Conservation (phyloP, 1,284 basidiomycete genomes). For the Leccinum fuscescens region DNA sequence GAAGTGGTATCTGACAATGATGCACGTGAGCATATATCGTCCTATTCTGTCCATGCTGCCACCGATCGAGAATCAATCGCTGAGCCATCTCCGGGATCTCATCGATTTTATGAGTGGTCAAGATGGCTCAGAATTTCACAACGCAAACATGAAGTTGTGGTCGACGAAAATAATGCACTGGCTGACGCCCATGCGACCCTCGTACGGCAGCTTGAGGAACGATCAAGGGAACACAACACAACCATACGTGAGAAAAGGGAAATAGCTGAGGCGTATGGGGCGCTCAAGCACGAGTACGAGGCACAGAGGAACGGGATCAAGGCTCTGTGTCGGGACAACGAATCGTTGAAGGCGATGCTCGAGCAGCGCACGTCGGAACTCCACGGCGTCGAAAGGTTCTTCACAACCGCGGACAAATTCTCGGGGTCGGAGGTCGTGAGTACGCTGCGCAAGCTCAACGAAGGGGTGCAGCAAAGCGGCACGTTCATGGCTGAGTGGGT, state of each 20-base stretch:
- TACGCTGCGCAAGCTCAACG: constrained; percentile 16
- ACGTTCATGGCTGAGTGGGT: constrained; percentile 18
- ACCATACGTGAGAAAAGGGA: background rate
- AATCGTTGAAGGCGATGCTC: background rate
- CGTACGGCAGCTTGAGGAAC: constrained; percentile 11
- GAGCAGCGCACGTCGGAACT: constrained; percentile 17
- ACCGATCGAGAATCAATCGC: too few species aligned
- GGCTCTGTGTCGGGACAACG: background rate
- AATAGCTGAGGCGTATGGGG: background rate
- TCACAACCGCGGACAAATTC: constrained; percentile 16
- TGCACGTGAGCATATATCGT: too few species aligned
- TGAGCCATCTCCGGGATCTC: too few species aligned
- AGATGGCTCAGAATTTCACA: background rate
- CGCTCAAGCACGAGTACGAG: background rate
- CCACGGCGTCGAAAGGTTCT: constrained; percentile 17
- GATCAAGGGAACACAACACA: background rate
- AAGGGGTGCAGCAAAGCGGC: constrained; percentile 17
- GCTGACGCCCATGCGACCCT: background rate
- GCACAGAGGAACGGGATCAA: background rate
- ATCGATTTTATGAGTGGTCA: background rate
- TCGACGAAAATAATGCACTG: constrained; percentile 6
- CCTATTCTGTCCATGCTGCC: too few species aligned
- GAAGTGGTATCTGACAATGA: background rate
- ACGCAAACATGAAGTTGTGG: background rate
- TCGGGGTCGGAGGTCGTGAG: constrained; percentile 23